Evolutionary conservation across 2,329 filamentous ascomycete genomes (phyloP), one percentile per base, ranked within the genome.

Genomic region (Aspergillus brasiliensis): DNA sequence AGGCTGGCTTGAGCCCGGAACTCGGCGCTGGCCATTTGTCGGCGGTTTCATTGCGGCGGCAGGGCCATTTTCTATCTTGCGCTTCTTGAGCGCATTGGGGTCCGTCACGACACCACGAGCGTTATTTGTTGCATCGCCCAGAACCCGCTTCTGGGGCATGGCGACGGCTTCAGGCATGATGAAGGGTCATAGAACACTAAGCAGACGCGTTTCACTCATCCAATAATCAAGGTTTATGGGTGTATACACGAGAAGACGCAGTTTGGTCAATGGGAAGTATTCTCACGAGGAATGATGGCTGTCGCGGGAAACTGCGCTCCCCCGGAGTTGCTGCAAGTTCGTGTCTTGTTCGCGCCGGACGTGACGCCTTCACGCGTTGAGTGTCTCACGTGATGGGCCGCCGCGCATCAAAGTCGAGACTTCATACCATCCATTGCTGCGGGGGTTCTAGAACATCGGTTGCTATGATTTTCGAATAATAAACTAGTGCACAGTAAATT

Each of bases 91-190:
- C 1, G 87, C 68, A 25, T 69, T 75, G 21, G 78, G 76, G 1
- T 84, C 71, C 63, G 23, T 27, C 11, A 84, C 75, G 59, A 86
- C 81, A 62, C 89, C 90, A 68, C 83, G 84, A 61, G 85, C 84
- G 66, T 84, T 82, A 69, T 84, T 89, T 60, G 87, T 86, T 61
- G 86, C 81, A 71, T 92, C 89, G 65, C 84, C 87, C 51, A 92
- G 81, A 68, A 89, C 86, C 71, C 90, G 86, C 80, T 92, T 92
- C 77, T 90, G 87, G 57, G 89, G 86, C 58, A 71, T 75, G 11
- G 73, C 51, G 34, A 73, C 66, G 27, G 77, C 73, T 71, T 78
- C 76, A 60, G 75, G 67, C 78, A 80, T 80, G 53, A 31, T 70
- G 59, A 48, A 48, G 46, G 56, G 25, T 63, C 62, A 67, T 68